phyloP scores from a whole-genome alignment of 2,329 filamentous ascomycete genomes.

The Pochonia chlamydosporia region DNA sequence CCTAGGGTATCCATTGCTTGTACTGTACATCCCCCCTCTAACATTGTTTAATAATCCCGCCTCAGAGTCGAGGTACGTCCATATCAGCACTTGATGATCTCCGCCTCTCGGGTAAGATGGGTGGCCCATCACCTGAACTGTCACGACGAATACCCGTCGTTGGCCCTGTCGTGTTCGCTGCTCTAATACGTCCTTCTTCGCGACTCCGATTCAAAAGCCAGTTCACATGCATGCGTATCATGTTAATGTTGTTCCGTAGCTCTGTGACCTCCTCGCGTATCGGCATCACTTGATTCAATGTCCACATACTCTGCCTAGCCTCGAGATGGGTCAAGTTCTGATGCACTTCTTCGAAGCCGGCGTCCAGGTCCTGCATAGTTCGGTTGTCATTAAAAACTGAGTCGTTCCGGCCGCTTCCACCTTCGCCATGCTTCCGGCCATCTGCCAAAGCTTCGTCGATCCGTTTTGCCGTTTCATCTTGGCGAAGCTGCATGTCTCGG shows the following conservation, averaged over 20 bases:
- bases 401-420: constrained; percentile 11
- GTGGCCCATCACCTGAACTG: constrained; percentile 19
- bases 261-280: constrained; percentile 59
- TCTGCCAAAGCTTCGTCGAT: constrained; percentile 31
- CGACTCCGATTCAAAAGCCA: constrained; percentile 50
- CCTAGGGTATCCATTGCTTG: neutral
- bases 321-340: constrained; percentile 53
- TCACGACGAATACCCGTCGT: constrained; percentile 25
- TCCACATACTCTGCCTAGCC: constrained; percentile 53
- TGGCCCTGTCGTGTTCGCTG: constrained; percentile 28
- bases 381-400: constrained; percentile 45
- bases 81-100: constrained; percentile 31
- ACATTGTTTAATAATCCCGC: too few species aligned
- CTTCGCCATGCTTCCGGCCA: constrained; percentile 20
- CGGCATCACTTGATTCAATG: constrained; percentile 55
- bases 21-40: too few species aligned
- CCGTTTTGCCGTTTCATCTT: constrained; percentile 26
- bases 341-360: constrained; percentile 49
- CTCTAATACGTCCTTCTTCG: constrained; percentile 37
- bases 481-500: constrained; percentile 26
- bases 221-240: constrained; percentile 54
- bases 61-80: constrained; percentile 31
- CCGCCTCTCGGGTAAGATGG: constrained; percentile 27
- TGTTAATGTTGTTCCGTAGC: constrained; percentile 49
- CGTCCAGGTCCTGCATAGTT: constrained; percentile 37